A percentile compares a stretch with the other conserved stretches of the same genome.
phyloP scores from a whole-genome alignment of 768 basidiomycete species.

The Boletus tomentosulus region DNA sequence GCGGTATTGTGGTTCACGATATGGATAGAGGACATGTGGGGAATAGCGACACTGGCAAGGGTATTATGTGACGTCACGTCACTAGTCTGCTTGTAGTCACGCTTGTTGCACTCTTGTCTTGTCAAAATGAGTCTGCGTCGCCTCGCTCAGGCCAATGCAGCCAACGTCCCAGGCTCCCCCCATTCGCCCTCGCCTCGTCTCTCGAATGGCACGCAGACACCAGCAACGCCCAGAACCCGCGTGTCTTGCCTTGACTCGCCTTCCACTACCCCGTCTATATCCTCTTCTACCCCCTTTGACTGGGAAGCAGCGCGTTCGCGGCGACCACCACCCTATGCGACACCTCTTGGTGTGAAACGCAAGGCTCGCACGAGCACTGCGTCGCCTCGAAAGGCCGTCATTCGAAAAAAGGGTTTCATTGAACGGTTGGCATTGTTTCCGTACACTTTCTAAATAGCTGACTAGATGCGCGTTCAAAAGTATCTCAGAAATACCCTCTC shows the following conservation, averaged over 20 bases:
- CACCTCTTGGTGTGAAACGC: slow-evolving; percentile 48
- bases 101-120: slow-evolving; percentile 4
- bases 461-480: slow-evolving; percentile 34
- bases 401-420: slow-evolving; percentile 61
- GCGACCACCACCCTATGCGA: slow-evolving; percentile 68
- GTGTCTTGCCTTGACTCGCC: slow-evolving; percentile 57
- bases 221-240: slow-evolving; percentile 43
- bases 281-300: slow-evolving; percentile 76
- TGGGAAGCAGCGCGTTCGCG: slow-evolving; percentile 79
- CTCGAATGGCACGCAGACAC: slow-evolving; percentile 35
- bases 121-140: slow-evolving; percentile 52
- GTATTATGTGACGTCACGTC: slow-evolving; percentile 25
- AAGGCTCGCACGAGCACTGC: slow-evolving; percentile 39
- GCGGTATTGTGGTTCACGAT: slow-evolving; percentile 53
- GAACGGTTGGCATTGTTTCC: slow-evolving; percentile 45
- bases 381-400: slow-evolving; percentile 45
- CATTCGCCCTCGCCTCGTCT: slow-evolving; percentile 36
- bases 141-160: slow-evolving; percentile 48
- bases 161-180: slow-evolving; percentile 35
- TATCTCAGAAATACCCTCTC: slow-evolving; percentile 61
- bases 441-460: slow-evolving; percentile 6
- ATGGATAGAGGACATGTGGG: slow-evolving; percentile 40
- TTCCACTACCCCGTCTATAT: slow-evolving; percentile 65
- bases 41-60: slow-evolving; percentile 19
- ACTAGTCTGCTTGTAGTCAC: slow-evolving; percentile 20